Percentiles rank a stretch among this genome's conserved stretches.
These are phyloP conservation scores for Citrus glauca DNA, from an alignment of 345 rosid genomes.

Conservation along the genomic window DNA sequence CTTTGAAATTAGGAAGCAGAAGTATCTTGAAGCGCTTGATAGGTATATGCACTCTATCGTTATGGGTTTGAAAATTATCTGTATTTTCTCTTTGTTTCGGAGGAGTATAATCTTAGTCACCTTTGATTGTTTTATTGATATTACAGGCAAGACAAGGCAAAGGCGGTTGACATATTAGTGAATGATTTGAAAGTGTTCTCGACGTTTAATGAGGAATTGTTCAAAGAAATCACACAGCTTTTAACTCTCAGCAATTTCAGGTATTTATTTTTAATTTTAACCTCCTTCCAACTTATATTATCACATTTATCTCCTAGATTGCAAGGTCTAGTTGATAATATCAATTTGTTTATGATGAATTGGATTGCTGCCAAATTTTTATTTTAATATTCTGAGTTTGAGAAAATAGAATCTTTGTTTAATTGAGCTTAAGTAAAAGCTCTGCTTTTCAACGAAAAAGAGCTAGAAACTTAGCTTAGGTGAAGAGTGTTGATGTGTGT, in stretches of 20 bases:
- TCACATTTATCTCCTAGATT: background rate
- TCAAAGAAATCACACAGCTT: constrained; percentile 75
- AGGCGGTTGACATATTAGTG: constrained; percentile 74
- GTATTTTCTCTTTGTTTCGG: background rate
- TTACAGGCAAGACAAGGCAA: constrained; percentile 69
- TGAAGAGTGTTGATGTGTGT: background rate
- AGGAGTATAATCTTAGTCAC: background rate
- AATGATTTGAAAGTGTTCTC: constrained; percentile 66
- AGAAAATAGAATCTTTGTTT: background rate
- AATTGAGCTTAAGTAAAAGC: constrained; percentile 1
- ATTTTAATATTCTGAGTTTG: background rate
- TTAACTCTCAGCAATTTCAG: constrained; percentile 68
- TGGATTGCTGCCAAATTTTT: background rate
- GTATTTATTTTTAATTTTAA: constrained; percentile 21
- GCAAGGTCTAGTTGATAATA: background rate
- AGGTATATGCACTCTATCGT: constrained; percentile 31
- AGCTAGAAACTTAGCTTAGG: background rate
- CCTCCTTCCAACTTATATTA: background rate
- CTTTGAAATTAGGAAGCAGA: constrained; percentile 87
- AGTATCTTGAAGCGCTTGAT: constrained; percentile 88
- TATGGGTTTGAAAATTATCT: background rate
- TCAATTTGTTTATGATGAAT: background rate
- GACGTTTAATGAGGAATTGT: constrained; percentile 68
- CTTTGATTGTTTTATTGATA: constrained; percentile 1
- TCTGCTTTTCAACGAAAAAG: background rate